Conservation (phyloP, 352 stramenopile species). For the Phytophthora citrophthora region DNA sequence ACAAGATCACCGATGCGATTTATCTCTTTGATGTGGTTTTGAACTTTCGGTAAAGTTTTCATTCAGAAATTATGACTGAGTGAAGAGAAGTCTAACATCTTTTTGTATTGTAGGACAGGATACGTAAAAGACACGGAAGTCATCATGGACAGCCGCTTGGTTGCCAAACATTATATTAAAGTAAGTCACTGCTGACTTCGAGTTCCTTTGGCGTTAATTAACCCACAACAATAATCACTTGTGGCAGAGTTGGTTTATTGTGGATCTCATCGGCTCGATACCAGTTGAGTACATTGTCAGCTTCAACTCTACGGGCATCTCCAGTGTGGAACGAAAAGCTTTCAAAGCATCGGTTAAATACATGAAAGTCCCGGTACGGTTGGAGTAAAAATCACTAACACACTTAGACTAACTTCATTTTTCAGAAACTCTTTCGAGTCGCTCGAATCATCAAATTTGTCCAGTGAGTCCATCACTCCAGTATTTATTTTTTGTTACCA, state of each 20-base stretch:
- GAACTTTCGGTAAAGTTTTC: conserved; percentile 53
- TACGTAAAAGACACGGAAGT: conserved; percentile 61
- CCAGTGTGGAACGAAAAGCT: conserved; percentile 58
- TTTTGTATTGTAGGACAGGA: conserved; percentile 64
- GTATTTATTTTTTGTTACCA: background rate
- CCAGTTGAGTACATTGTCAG: conserved; percentile 55
- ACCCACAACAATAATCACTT: background rate
- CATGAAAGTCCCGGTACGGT: conserved; percentile 58
- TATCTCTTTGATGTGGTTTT: conserved; percentile 59
- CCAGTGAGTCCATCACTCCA: conserved; percentile 39
- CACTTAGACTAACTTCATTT: background rate
- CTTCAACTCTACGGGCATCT: conserved; percentile 39
- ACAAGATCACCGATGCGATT: conserved; percentile 52
- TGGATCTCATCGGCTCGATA: conserved; percentile 63
- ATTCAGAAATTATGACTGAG: background rate
- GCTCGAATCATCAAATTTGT: conserved; percentile 70
- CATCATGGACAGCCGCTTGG: conserved; percentile 56
- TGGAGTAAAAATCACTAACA: too few species aligned
- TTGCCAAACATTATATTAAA: conserved; percentile 56
- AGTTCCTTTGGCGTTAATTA: background rate
- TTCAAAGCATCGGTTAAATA: conserved; percentile 74
- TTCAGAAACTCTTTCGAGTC: conserved; percentile 71
- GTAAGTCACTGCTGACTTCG: conserved; percentile 19
- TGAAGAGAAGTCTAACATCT: conserved; percentile 10
- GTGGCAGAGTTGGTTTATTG: conserved; percentile 54